These are phyloP conservation scores for Saturnispora kantuleensis DNA, from an alignment of 805 yeast genomes.

Conservation along the genomic window DNA sequence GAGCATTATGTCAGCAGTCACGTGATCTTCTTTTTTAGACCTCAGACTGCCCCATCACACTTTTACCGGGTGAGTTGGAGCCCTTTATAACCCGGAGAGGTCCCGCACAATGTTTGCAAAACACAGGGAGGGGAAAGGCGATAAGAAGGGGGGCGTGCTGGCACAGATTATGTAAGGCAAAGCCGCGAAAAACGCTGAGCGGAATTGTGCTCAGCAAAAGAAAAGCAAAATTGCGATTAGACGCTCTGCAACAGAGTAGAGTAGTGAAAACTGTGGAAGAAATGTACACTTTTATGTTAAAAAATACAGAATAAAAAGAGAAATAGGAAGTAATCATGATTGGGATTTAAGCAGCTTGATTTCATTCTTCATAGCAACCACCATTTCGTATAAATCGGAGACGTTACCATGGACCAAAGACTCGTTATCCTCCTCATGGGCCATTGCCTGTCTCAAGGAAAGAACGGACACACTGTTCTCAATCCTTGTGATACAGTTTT, in stretches of 20 bases:
- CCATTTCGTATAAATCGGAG: slow-evolving; percentile 4
- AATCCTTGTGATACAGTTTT: slow-evolving; percentile 57
- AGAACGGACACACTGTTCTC: slow-evolving; percentile 47
- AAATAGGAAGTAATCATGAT: no score
- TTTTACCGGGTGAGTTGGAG: no score
- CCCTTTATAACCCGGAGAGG: no score
- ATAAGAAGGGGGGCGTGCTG: background rate
- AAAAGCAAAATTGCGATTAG: background rate
- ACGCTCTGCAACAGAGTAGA: background rate
- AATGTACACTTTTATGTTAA: no score
- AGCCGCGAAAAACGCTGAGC: background rate
- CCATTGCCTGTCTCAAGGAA: slow-evolving; percentile 26
- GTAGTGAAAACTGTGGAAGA: background rate
- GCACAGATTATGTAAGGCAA: slow-evolving; percentile 4
- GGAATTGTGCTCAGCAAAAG: background rate
- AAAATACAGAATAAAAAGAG: no score
- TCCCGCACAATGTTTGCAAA: no score
- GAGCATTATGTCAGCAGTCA: background rate
- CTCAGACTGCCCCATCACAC: no score
- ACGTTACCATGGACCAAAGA: background rate
- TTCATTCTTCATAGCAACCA: slow-evolving; percentile 9
- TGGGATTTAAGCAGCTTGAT: background rate
- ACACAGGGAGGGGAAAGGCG: no score
- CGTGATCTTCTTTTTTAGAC: background rate
- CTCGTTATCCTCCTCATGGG: background rate